phyloP scores from a whole-genome alignment of 331 rosid genomes.

The Prunus yedoensis region DNA sequence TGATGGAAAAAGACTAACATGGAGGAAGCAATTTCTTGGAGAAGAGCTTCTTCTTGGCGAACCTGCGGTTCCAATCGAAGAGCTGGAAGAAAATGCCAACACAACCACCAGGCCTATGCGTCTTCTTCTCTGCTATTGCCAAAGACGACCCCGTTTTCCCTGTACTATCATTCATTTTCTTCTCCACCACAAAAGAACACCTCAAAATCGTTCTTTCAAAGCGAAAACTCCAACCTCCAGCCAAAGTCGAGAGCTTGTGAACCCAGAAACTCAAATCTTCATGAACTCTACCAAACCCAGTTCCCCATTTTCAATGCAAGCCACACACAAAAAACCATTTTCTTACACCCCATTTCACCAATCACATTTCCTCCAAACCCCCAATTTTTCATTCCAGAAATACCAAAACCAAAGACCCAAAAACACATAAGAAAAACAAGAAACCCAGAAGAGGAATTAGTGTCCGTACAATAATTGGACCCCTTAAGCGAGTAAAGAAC shows the following conservation, averaged over 20 bases:
- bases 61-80: conserved; percentile 81
- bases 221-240: neutral
- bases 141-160: conserved; percentile 52
- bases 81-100: conserved; percentile 90
- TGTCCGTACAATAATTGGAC: conserved; percentile 2
- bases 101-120: conserved; percentile 75
- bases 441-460: neutral
- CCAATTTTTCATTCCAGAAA: neutral
- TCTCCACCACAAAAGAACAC: neutral
- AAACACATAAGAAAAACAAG: neutral
- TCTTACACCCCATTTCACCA: neutral
- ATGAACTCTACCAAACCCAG: conserved; percentile 11
- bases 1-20: conserved; percentile 41
- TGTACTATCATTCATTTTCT: conserved; percentile 54
- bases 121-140: conserved; percentile 68
- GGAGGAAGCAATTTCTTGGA: conserved; percentile 76
- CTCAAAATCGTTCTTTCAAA: conserved; percentile 18
- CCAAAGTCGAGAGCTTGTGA: neutral
- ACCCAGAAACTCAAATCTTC: neutral
- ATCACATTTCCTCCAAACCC: neutral
- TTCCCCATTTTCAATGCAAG: conserved; percentile 27
- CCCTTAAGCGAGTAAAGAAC: neutral
- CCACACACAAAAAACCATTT: neutral
- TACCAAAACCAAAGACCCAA: neutral
- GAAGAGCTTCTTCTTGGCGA: conserved; percentile 82